A percentile compares a stretch with the other conserved stretches of the same genome.
phyloP scores from a whole-genome alignment of 768 basidiomycete species.

The Macrolepiota albuminosa region DNA sequence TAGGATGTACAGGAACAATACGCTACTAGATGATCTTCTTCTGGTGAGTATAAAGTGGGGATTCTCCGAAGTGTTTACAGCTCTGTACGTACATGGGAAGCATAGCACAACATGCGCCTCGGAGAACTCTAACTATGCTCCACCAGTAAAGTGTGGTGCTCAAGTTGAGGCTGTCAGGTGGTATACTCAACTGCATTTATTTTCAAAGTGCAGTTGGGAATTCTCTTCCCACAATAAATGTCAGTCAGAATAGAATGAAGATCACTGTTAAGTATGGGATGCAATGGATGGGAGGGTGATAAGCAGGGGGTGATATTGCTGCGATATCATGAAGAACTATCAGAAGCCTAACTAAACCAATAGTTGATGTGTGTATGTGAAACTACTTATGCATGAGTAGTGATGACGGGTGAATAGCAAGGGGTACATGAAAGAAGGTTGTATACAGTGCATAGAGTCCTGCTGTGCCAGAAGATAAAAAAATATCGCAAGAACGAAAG shows the following conservation, averaged over 20 bases:
- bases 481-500: not conserved
- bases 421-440: not conserved
- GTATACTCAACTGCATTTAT: not conserved
- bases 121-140: not conserved
- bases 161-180: too few species aligned
- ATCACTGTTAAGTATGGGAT: not conserved
- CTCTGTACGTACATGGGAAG: not conserved
- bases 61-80: not conserved
- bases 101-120: not conserved
- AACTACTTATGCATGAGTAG: not conserved
- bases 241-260: not conserved
- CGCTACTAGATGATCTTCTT: not conserved
- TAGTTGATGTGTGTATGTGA: not conserved
- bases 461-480: not conserved
- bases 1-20: too few species aligned
- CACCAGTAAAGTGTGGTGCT: not conserved
- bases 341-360: not conserved
- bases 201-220: too few species aligned
- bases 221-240: not conserved
- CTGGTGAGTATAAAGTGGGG: not conserved
- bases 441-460: slow-evolving; percentile 5
- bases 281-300: not conserved
- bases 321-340: not conserved
- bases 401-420: not conserved
- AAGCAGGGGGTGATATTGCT: not conserved